Conservation (phyloP, 805 yeast species). For the Wickerhamiella dianesei region DNA sequence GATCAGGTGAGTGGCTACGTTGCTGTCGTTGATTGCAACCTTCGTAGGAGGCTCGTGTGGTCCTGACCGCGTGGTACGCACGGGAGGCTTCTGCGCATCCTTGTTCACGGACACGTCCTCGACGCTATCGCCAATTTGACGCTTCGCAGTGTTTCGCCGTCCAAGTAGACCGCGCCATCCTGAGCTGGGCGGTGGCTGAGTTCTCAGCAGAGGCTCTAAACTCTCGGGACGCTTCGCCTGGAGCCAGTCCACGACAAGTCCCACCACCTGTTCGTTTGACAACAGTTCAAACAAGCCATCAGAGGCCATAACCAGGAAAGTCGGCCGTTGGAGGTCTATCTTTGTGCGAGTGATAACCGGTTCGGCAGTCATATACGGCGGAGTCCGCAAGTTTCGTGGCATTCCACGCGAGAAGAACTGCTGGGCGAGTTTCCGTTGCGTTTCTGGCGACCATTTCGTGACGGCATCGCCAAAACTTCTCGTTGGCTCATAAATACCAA, state of each 20-base stretch:
- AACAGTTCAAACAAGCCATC: constrained; percentile 91
- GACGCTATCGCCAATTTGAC: constrained; percentile 19
- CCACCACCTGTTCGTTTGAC: constrained; percentile 83
- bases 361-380: constrained; percentile 95
- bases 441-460: constrained; percentile 64
- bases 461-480: constrained; percentile 97
- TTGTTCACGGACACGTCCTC: constrained; percentile 34
- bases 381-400: constrained; percentile 63
- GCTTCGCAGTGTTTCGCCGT: constrained; percentile 4
- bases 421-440: constrained; percentile 60
- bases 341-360: constrained; percentile 81
- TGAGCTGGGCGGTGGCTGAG: background rate
- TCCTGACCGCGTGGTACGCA: constrained; percentile 28
- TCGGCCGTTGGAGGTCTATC: constrained; percentile 52
- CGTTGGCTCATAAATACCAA: constrained; percentile 89
- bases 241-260: constrained; percentile 88
- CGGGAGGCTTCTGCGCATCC: constrained; percentile 52
- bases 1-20: constrained; percentile 84
- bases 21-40: constrained; percentile 53
- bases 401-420: constrained; percentile 65
- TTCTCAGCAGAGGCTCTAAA: constrained; percentile 16
- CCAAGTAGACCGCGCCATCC: constrained; percentile 14
- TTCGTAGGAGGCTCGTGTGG: constrained; percentile 12
- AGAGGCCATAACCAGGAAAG: constrained; percentile 81
- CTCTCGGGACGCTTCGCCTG: constrained; percentile 44